Conservation (phyloP, 768 basidiomycete species). For the Baorangia bicolor region DNA sequence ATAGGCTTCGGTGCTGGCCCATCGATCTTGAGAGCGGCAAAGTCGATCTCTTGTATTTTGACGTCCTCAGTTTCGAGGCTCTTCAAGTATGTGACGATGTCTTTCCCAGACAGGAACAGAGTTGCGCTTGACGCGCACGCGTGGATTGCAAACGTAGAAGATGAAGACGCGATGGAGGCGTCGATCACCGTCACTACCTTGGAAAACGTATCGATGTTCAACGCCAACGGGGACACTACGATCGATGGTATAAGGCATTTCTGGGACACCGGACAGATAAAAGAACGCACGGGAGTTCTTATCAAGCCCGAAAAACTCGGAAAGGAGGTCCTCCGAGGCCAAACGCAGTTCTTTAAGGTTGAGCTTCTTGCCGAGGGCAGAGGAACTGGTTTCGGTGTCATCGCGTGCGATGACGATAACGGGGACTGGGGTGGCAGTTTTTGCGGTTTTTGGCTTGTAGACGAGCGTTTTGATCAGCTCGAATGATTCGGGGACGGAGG, state of each 20-base stretch:
- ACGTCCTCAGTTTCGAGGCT: slow-evolving; percentile 64
- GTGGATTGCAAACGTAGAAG: slow-evolving; percentile 69
- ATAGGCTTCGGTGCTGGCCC: slow-evolving; percentile 36
- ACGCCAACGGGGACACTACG: slow-evolving; percentile 78
- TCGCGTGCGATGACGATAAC: slow-evolving; percentile 87
- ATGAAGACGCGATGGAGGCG: slow-evolving; percentile 66
- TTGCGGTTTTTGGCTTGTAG: slow-evolving; percentile 97
- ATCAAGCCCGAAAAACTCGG: slow-evolving; percentile 78
- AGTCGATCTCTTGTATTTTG: slow-evolving; percentile 75
- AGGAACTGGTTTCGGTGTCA: slow-evolving; percentile 78
- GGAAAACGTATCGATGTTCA: slow-evolving; percentile 63
- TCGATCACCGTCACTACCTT: slow-evolving; percentile 78
- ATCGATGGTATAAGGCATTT: slow-evolving; percentile 7
- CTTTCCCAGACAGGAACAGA: slow-evolving; percentile 74
- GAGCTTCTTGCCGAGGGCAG: slow-evolving; percentile 73
- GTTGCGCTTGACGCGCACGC: slow-evolving; percentile 69
- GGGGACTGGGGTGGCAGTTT: slow-evolving; percentile 78
- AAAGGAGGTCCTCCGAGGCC: slow-evolving; percentile 82
- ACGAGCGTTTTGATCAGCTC: slow-evolving; percentile 85
- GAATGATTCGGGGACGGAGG: slow-evolving; percentile 55
- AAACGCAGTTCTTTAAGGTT: slow-evolving; percentile 85
- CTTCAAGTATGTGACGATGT: slow-evolving; percentile 70
- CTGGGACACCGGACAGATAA: not conserved
- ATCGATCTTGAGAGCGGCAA: slow-evolving; percentile 56
- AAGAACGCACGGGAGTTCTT: slow-evolving; percentile 80